Evolutionary conservation across 768 basidiomycete species (phyloP), one percentile per base, ranked within the genome.

Genomic region (Suillus subluteus): DNA sequence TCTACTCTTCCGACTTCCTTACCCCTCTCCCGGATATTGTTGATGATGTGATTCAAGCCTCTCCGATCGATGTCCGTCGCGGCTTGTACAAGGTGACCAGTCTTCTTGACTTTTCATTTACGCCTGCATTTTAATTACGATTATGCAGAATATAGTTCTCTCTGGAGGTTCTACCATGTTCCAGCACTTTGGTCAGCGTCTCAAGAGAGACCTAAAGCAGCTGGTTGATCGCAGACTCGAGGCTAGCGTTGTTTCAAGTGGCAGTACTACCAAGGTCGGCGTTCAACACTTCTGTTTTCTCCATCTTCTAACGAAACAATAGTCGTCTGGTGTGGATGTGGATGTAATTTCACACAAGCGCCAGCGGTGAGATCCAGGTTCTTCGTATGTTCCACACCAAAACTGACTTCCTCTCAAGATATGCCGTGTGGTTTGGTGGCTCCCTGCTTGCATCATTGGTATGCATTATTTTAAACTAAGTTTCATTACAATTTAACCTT

Each of bases 131-230:
- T 26, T 46, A 65, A 35, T 18, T 66, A 23, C 3, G 21, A 4
- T 56, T 23, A 26, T n/a, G 18, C 66, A 96, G 94, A 99, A 99
- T 79, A 99, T 99, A 64, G 98, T 99, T 8, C 81, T 99, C 2
- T 96, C 94, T 0, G 98, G 98, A 65, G 98, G 98, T 26, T 97
- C 95, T 12, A 99, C 98, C 59, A 99, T 98, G 97, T 99, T 99
- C 85, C 94, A 97, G 72, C 91, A 98, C 82, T 99, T 99, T 74
- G 95, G 95, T n/a, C 90, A 95, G 76, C 89, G 98, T 55, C 86
- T 99, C 69, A 96, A 99, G 82, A 89, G 96, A 52, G 97, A 99
- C 74, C 80, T 99, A 54, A 98, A 95, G 82, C 92, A 93, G 71
- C 80, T 99, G 30, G 97, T 99, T 35, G 96, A 98, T 78, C 90